Base-by-base conservation (phyloP, 1,139 yeast genomes). In the Magnusiomyces paraingens region DNA sequence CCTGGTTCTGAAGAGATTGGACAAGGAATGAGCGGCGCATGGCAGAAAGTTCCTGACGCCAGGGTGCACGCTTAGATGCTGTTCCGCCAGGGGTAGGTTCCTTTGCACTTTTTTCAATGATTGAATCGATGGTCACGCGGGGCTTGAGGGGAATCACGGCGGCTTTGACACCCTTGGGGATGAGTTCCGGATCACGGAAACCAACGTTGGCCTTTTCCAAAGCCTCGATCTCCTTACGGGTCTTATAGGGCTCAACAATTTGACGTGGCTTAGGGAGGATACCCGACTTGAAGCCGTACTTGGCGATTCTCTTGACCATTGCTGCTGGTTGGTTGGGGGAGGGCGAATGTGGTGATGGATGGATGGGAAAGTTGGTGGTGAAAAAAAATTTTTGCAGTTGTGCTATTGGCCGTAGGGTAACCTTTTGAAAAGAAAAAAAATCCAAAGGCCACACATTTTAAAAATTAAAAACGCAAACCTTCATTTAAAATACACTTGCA, bases 231-330 rank as follows among this genome's bases (percentile, higher is more conserved):
- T 69, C 72, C 59, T 64, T 63, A n/a, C 63, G 57, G 4, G 72
- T 66, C 60, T 74, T 73, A 47, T 72, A 73, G 44, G 73, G 66
- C 10, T 88, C 84, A 58, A 83, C 80, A 52, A 81, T 77, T 42
- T 85, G 82, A 65, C 95, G 83, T 14, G 86, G 83, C 56, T 74
- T 77, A 52, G 97, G 97, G 61, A 90, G 77, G 50, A 87, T 75
- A 66, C 97, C 96, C 53, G 94, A 84, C 71, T 86, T 86, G 59
- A 71, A 73, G 2, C 80, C 80, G 57, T 69, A 72, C 58, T 73
- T 74, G 12, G 76, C 74, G 36, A 70, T 68, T 52, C 76, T 73
- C 61, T 74, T 76, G 57, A 76, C 78, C 80, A 76, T 76, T 46
- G 20, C 40, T 8, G 46, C 8, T 26, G 32, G 32, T 26, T 26